Evolutionary conservation across 2,329 filamentous ascomycete genomes (phyloP).

Genomic region (Claviceps arundinis): DNA sequence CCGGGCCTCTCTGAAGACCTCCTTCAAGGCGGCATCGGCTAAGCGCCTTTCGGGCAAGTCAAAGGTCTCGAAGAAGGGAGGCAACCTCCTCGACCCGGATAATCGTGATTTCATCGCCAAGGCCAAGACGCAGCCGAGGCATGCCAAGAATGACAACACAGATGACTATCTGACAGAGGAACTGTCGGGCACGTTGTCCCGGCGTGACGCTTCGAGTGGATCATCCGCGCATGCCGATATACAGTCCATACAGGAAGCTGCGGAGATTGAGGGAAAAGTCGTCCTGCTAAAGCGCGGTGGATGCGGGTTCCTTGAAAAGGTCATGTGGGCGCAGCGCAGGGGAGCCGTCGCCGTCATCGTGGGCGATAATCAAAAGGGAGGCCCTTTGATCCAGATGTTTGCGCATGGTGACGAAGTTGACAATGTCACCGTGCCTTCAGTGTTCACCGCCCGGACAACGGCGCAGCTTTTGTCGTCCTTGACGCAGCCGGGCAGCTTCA

Average conservation of each 20-base stretch:
- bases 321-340: slow-evolving; percentile 88
- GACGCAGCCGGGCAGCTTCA: slow-evolving; percentile 55
- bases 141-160: slow-evolving; percentile 54
- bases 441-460: slow-evolving; percentile 91
- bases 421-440: slow-evolving; percentile 82
- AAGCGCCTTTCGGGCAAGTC: slow-evolving; percentile 9
- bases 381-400: slow-evolving; percentile 91
- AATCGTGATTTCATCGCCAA: slow-evolving; percentile 11
- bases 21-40: slow-evolving; percentile 18
- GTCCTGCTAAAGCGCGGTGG: slow-evolving; percentile 84
- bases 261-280: slow-evolving; percentile 87
- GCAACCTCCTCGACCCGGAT: slow-evolving; percentile 15
- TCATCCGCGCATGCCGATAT: slow-evolving; percentile 66
- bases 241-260: slow-evolving; percentile 77
- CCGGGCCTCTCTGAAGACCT: slow-evolving; percentile 29
- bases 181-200: slow-evolving; percentile 18
- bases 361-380: slow-evolving; percentile 81
- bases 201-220: slow-evolving; percentile 21
- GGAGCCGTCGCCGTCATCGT: slow-evolving; percentile 86
- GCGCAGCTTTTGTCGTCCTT: slow-evolving; percentile 85
- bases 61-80: slow-evolving; percentile 9
- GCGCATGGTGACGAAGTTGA: slow-evolving; percentile 83
- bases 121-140: slow-evolving; percentile 4
- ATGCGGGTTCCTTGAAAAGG: slow-evolving; percentile 93
- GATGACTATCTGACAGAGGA: slow-evolving; percentile 67